A percentile compares a stretch with the other conserved stretches of the same genome.
phyloP scores from a whole-genome alignment of 768 basidiomycete genomes.

The Xerocomus brunneocitrinus region DNA sequence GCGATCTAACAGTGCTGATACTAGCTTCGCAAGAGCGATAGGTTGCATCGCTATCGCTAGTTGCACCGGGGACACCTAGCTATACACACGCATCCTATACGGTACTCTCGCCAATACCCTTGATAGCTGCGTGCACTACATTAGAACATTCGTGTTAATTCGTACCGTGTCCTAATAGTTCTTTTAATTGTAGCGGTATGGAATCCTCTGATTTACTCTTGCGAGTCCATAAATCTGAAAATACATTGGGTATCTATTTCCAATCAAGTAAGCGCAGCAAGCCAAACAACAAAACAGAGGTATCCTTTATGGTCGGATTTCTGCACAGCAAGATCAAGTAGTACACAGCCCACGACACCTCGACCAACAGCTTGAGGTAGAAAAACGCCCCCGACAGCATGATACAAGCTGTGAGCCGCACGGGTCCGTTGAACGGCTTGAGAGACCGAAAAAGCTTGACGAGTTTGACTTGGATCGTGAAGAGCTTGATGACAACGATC shows the following conservation, averaged over 20 bases:
- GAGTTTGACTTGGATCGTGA: conserved; percentile 28
- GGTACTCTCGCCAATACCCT: not conserved
- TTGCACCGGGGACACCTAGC: not conserved
- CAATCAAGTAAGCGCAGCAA: conserved; percentile 28
- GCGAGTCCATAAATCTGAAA: not conserved
- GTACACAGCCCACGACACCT: conserved; percentile 26
- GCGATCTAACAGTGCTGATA: not conserved
- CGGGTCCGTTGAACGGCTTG: conserved; percentile 21
- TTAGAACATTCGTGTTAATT: not conserved
- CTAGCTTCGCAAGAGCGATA: not conserved
- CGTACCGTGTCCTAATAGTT: not conserved
- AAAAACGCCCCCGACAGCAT: conserved; percentile 24
- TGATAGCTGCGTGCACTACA: not conserved
- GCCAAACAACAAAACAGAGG: conserved; percentile 16
- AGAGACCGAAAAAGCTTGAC: conserved; percentile 26
- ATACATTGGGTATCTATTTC: conserved; percentile 17
- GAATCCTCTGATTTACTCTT: not conserved
- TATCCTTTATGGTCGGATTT: conserved; percentile 26
- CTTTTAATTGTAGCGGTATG: not conserved
- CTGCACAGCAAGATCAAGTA: conserved; percentile 26
- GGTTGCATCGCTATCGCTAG: not conserved
- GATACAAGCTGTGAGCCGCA: conserved; percentile 23
- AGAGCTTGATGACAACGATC: conserved; percentile 28
- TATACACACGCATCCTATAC: not conserved
- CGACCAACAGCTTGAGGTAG: conserved; percentile 25